A percentile compares a stretch with the other conserved stretches of the same genome.
Conservation (phyloP, 2,329 filamentous ascomycete species). For the Ciborinia camelliae region DNA sequence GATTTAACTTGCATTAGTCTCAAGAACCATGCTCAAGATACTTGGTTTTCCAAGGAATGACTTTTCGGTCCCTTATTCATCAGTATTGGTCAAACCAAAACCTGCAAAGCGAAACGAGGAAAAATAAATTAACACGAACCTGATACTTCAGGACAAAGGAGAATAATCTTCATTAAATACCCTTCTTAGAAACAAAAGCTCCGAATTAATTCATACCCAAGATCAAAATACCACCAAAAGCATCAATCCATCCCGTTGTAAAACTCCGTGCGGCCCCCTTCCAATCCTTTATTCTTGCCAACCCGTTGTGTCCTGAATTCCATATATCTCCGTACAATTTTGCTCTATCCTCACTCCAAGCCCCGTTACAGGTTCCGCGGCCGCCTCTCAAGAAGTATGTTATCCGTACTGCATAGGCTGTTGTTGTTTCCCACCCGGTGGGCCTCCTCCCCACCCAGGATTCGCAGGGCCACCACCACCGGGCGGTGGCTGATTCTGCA, state of each 20-base stretch:
- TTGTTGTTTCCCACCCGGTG: constrained; percentile 29
- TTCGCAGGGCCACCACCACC: constrained; percentile 21
- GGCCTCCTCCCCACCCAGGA: constrained; percentile 32
- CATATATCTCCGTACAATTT: background rate
- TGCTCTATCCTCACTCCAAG: background rate
- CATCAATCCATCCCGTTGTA: background rate
- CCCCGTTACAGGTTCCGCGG: too few relatives aligned
- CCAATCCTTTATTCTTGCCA: background rate
- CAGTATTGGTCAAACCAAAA: background rate
- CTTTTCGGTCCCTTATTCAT: background rate
- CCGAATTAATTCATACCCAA: constrained; percentile 1
- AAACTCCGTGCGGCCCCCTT: background rate
- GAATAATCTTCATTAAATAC: background rate
- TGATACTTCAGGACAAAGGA: constrained; percentile 8
- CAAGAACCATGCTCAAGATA: background rate
- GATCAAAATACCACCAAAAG: background rate
- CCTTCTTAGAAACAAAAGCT: background rate
- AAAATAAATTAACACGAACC: background rate
- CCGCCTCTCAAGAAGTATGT: background rate
- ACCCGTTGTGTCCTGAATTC: background rate
- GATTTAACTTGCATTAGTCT: background rate
- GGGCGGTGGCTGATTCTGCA: constrained; percentile 24
- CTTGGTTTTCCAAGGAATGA: background rate
- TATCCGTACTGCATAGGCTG: constrained; percentile 36
- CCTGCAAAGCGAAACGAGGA: background rate